A percentile compares a stretch with the other conserved stretches of the same genome.
phyloP scores from a whole-genome alignment of 1,139 yeast genomes.

The Pichia sp. region DNA sequence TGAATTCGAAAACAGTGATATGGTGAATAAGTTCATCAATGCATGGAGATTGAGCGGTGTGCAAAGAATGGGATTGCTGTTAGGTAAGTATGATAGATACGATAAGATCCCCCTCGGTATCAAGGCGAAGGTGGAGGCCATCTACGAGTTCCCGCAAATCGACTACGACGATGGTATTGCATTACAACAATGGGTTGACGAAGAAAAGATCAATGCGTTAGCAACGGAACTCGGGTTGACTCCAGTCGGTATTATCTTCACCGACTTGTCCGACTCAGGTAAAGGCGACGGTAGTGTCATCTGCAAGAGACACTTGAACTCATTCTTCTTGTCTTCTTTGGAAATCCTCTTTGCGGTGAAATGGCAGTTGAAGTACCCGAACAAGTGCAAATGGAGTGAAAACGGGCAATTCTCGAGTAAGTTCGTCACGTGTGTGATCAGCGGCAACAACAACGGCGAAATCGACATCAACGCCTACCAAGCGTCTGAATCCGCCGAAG shows the following conservation, averaged over 20 bases:
- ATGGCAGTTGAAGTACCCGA: conserved; percentile 69
- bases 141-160: conserved; percentile 89
- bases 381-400: conserved; percentile 61
- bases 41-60: conserved; percentile 88
- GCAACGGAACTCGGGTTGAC: conserved; percentile 62
- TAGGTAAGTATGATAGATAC: conserved; percentile 77
- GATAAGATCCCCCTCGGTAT: conserved; percentile 89
- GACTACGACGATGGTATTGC: conserved; percentile 87
- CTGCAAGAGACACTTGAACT: conserved; percentile 90
- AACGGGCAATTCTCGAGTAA: conserved; percentile 79
- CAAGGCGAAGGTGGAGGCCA: conserved; percentile 91
- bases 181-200: conserved; percentile 61
- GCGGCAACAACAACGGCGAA: conserved; percentile 84
- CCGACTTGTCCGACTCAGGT: conserved; percentile 90
- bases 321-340: conserved; percentile 82
- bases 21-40: conserved; percentile 82
- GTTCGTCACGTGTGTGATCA: conserved; percentile 88
- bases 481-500: conserved; percentile 86
- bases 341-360: conserved; percentile 87
- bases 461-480: conserved; percentile 92
- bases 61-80: conserved; percentile 83
- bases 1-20: conserved; percentile 72
- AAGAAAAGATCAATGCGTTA: conserved; percentile 49
- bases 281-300: conserved; percentile 83
- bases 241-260: conserved; percentile 81